These are phyloP conservation scores for Aspergillus sp. DNA, from an alignment of 2,329 filamentous ascomycete species.

Conservation along the genomic window DNA sequence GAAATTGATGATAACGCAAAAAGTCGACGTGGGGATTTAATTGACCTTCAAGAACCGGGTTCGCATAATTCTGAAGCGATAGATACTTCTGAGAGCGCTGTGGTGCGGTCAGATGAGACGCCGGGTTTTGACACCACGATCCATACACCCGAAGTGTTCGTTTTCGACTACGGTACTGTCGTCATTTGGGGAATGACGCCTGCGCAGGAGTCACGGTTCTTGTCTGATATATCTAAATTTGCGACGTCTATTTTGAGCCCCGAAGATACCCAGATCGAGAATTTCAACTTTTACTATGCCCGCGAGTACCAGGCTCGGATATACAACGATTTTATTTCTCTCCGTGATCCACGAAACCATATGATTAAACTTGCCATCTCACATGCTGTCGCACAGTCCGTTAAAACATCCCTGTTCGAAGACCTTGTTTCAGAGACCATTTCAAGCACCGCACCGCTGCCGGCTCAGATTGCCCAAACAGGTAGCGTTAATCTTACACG, in stretches of 20 bases:
- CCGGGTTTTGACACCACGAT: conserved; percentile 81
- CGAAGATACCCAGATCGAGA: conserved; percentile 90
- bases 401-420: conserved; percentile 97
- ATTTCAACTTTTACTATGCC: conserved; percentile 99
- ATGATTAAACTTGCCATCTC: conserved; percentile 98
- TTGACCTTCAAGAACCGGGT: conserved; percentile 52
- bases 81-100: conserved; percentile 10
- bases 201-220: conserved; percentile 81
- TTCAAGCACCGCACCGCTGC: conserved; percentile 86
- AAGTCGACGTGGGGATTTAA: conserved; percentile 56
- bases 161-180: conserved; percentile 96
- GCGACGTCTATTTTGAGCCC: conserved; percentile 83
- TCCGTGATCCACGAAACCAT: conserved; percentile 91
- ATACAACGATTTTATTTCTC: conserved; percentile 98
- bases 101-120: conserved; percentile 27
- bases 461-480: conserved; percentile 84
- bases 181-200: conserved; percentile 98
- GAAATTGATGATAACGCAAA: conserved; percentile 59
- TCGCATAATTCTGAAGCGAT: conserved; percentile 25
- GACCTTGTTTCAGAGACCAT: conserved; percentile 93
- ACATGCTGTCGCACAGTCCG: conserved; percentile 89
- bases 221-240: conserved; percentile 92
- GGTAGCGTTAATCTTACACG: conserved; percentile 87
- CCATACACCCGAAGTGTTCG: conserved; percentile 88
- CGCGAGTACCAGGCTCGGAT: conserved; percentile 96